Conservation (phyloP, 1,284 basidiomycete genomes). For the Phenoliferia sp. region DNA sequence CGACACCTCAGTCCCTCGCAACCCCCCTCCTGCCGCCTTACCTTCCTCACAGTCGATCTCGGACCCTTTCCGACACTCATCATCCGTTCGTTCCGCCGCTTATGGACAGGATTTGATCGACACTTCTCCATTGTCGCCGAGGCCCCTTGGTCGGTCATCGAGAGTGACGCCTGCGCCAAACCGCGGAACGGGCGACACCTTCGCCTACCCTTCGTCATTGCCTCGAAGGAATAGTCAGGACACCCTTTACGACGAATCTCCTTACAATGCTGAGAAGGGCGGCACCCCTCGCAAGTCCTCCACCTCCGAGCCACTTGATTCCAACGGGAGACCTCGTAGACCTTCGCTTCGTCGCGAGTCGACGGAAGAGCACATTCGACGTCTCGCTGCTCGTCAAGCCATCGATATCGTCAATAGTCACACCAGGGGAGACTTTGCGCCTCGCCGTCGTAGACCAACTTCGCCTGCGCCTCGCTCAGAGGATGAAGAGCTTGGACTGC, state of each 20-base stretch:
- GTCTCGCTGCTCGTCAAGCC: conserved; percentile 13
- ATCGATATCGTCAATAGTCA: conserved; percentile 14
- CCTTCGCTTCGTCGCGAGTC: neutral
- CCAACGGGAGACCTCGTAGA: neutral
- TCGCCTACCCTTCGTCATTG: neutral
- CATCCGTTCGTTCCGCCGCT: too few species aligned
- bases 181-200: too few species aligned
- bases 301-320: neutral
- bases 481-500: conserved; percentile 1
- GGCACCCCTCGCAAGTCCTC: neutral
- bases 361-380: conserved; percentile 15
- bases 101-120: too few species aligned
- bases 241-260: neutral
- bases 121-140: too few species aligned
- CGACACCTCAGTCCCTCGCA: too few species aligned
- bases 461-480: neutral
- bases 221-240: neutral
- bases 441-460: conserved; percentile 1
- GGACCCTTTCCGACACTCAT: too few species aligned
- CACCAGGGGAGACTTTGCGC: conserved; percentile 4
- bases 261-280: neutral
- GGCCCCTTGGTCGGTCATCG: too few species aligned
- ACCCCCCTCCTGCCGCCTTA: too few species aligned
- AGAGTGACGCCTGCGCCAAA: too few species aligned
- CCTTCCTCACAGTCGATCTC: too few species aligned